These are phyloP conservation scores for Magnaporthiopsis rhizophila DNA, from an alignment of 2,329 filamentous ascomycete genomes.

Conservation along the genomic window DNA sequence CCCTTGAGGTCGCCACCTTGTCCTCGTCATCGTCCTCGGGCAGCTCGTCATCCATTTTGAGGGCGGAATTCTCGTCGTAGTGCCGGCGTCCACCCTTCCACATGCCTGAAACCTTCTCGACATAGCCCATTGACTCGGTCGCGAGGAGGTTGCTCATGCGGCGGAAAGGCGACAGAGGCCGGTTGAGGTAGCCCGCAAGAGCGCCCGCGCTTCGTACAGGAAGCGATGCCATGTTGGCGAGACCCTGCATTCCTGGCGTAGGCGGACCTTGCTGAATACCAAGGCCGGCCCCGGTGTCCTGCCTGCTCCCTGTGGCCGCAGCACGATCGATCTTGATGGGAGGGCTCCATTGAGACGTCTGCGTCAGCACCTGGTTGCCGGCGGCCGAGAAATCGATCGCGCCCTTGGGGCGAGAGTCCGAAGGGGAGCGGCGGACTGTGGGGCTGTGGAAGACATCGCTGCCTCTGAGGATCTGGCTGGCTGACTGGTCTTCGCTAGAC, in stretches of 20 bases:
- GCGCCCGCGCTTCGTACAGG: constrained; percentile 77
- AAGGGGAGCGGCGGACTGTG: constrained; percentile 49
- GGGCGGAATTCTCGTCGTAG: constrained; percentile 56
- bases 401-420: constrained; percentile 22
- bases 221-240: constrained; percentile 59
- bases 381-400: background rate
- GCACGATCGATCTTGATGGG: constrained; percentile 13
- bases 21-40: constrained; percentile 50
- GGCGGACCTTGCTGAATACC: constrained; percentile 23
- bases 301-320: constrained; percentile 30
- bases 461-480: constrained; percentile 79
- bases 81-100: constrained; percentile 87
- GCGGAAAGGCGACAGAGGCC: constrained; percentile 49
- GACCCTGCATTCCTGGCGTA: constrained; percentile 37
- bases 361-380: background rate
- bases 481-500: constrained; percentile 70
- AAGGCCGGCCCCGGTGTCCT: constrained; percentile 13
- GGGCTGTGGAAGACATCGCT: constrained; percentile 86
- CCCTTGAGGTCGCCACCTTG: constrained; percentile 58
- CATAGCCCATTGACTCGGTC: constrained; percentile 89
- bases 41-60: constrained; percentile 45
- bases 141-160: constrained; percentile 76
- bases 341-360: background rate
- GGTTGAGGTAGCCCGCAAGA: constrained; percentile 75
- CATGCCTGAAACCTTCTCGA: constrained; percentile 96